Evolutionary conservation across 164 flowering plant genomes (phyloP), one percentile per base, ranked within the genome.

Genomic region (Paratinospora sagittata): DNA sequence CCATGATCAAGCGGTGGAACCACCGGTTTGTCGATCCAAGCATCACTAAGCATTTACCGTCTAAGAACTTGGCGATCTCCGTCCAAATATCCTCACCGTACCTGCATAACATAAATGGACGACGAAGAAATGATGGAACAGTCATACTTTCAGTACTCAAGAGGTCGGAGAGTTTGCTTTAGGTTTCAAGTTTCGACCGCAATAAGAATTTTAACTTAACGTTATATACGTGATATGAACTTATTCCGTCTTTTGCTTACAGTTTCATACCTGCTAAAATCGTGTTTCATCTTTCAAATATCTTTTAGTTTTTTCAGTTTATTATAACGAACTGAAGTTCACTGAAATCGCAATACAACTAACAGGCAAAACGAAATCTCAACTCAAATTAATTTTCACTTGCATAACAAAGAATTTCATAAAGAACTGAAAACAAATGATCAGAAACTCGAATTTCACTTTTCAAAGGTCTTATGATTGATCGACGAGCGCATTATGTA

Each of bases 61-160:
- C 92, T 78, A 93, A 72, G 75, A 71, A 88, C 86, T 86, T 93
- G 2, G 96, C 87, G 0, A 96, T 88, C 83, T 90, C 97, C 8
- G 85, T 90, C 99, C 99, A 96, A 8, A 90, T 36, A 52, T 96
- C 99, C 70, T 77, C 87, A 66, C 92, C 94, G 39, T 71, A 87
- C 76, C 98, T 91, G 41, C 43, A 37, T 55, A 19, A 3, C 0
- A 57, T 27, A 37, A n/a, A 13, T 39, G 65, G 45, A 72, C 16
- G 33, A 52, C 69, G 37, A 41, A 13, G 26, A 43, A 43, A 24
- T 33, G 0, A 62, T 16, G 12, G 14, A 67, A 2, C 4, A 24
- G 45, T 62, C 27, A 67, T n/a, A 43, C n/a, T 24, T 26, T 39
- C 21, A 30, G 16, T 14, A 27, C 33, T 21, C 55, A 36, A 34